Conservation (phyloP, 1,139 yeast genomes). For the Candida labiduridarum region DNA sequence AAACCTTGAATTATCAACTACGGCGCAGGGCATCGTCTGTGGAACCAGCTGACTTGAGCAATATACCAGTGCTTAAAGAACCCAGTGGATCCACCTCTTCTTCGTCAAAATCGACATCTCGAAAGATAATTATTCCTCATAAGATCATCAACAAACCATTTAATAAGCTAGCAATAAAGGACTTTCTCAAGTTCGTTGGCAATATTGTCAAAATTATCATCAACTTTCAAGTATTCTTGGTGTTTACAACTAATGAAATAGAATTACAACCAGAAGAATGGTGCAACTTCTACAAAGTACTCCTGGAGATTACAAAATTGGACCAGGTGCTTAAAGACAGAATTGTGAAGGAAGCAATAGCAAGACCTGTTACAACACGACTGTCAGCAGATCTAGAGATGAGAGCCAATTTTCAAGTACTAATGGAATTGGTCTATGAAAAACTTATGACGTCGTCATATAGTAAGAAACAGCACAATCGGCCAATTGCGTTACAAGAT, state of each 20-base stretch:
- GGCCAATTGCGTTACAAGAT: conserved; percentile 22
- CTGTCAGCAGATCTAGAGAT: conserved; percentile 1
- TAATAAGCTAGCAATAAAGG: conserved; percentile 39
- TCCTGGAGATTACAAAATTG: conserved; percentile 8
- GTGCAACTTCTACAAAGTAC: conserved; percentile 15
- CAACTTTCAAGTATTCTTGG: conserved; percentile 38
- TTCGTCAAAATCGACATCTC: conserved; percentile 6
- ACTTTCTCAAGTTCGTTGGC: conserved; percentile 40
- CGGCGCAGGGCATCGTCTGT: conserved; percentile 24
- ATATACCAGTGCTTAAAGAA: conserved; percentile 16
- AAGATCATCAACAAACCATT: conserved; percentile 46
- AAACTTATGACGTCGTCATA: conserved; percentile 20
- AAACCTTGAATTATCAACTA: conserved; percentile 39
- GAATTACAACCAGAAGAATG: conserved; percentile 12
- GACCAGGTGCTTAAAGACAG: conserved; percentile 8
- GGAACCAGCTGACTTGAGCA: conserved; percentile 16
- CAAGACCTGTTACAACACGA: neutral
- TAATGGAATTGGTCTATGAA: conserved; percentile 33
- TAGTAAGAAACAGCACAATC: conserved; percentile 9
- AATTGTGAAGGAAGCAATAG: neutral
- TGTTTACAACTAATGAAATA: conserved; percentile 9
- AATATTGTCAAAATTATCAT: conserved; percentile 40
- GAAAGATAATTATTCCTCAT: conserved; percentile 45
- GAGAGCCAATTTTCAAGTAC: conserved; percentile 11
- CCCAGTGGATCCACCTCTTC: conserved; percentile 11